A percentile compares a stretch with the other conserved stretches of the same genome.
Evolutionary conservation across 371 early-diverging fungal species (phyloP).

Genomic region (Mucor indicus): DNA sequence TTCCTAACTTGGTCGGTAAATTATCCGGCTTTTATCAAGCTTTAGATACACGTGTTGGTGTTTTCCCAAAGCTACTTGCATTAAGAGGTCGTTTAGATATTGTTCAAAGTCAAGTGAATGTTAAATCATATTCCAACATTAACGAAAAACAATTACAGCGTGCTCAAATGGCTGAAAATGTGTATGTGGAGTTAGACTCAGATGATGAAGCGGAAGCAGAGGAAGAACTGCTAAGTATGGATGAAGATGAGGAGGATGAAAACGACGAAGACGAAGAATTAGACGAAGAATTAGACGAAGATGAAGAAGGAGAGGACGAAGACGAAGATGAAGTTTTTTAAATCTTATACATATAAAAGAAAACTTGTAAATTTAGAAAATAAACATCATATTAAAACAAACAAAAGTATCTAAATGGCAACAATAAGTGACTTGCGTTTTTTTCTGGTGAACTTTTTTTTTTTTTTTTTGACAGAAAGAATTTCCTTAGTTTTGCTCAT

Average conservation of each 20-base stretch:
- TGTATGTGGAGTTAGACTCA: slow-evolving; percentile 62
- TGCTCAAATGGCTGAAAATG: slow-evolving; percentile 38
- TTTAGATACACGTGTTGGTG: slow-evolving; percentile 59
- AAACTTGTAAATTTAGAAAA: too few species aligned
- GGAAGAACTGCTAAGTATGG: slow-evolving; percentile 36
- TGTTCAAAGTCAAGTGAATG: slow-evolving; percentile 67
- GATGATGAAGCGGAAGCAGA: slow-evolving; percentile 49
- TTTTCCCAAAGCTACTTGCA: slow-evolving; percentile 62
- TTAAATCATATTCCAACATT: slow-evolving; percentile 45
- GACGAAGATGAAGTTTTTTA: slow-evolving; percentile 15
- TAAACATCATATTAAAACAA: too few species aligned
- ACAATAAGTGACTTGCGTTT: too few species aligned
- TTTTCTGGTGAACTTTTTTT: neutral
- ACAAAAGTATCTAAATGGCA: too few species aligned
- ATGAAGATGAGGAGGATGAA: slow-evolving; percentile 27
- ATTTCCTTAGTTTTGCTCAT: too few species aligned
- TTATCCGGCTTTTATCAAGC: slow-evolving; percentile 71
- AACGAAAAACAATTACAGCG: slow-evolving; percentile 33
- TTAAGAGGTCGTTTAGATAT: slow-evolving; percentile 79
- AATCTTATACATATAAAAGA: too few species aligned
- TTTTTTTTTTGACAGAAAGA: too few species aligned
- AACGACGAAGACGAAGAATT: neutral
- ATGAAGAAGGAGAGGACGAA: slow-evolving; percentile 7
- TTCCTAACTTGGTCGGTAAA: slow-evolving; percentile 62
- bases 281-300: too few species aligned